phyloP scores from a whole-genome alignment of 1,284 basidiomycete genomes.

The Malassezia equina region DNA sequence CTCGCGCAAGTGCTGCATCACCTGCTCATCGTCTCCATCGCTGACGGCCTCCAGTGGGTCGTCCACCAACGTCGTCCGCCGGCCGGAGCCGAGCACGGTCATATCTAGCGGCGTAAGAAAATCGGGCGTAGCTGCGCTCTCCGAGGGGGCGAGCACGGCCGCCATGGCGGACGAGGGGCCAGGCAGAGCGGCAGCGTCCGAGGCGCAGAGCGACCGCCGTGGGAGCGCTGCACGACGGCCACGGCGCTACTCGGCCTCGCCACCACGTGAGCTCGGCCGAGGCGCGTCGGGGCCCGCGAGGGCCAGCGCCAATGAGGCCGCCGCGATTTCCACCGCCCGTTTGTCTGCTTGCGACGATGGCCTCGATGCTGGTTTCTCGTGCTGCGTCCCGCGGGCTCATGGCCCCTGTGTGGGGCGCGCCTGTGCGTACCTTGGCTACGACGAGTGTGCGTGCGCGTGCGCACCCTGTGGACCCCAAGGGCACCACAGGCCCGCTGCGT shows the following conservation, averaged over 20 bases:
- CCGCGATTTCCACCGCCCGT: background rate
- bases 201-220: too few species aligned
- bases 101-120: background rate
- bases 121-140: background rate
- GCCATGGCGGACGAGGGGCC: background rate
- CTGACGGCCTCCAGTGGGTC: background rate
- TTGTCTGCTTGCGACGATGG: slow-evolving; percentile 6
- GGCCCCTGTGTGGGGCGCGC: background rate
- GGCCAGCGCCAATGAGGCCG: slow-evolving; percentile 1
- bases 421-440: slow-evolving; percentile 7
- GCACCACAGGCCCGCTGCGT: slow-evolving; percentile 7
- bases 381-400: slow-evolving; percentile 5
- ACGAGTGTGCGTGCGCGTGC: background rate
- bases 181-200: too few species aligned
- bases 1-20: slow-evolving; percentile 9
- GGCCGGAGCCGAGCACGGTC: background rate
- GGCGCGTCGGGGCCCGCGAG: background rate
- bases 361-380: slow-evolving; percentile 10
- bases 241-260: background rate
- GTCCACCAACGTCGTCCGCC: background rate
- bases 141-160: background rate
- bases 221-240: too few species aligned
- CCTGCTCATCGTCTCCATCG: slow-evolving; percentile 11
- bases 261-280: slow-evolving; percentile 1
- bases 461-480: background rate